Conservation (phyloP, 2,329 filamentous ascomycete species). For the Alternaria ethzedia region DNA sequence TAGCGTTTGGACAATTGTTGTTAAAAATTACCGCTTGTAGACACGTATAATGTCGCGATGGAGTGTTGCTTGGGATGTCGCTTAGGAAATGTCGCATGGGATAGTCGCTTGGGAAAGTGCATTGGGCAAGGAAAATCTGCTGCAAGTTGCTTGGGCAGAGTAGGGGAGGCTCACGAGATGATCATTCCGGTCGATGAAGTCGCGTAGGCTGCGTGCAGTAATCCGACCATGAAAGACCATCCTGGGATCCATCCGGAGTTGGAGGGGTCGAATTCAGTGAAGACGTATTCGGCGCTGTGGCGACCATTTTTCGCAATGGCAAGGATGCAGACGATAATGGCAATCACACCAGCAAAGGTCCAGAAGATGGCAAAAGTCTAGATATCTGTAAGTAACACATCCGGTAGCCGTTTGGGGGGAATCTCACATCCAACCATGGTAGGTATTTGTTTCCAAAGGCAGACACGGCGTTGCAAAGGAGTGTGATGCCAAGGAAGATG, state of each 20-base stretch:
- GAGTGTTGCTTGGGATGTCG: constrained; percentile 21
- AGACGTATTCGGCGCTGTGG: constrained; percentile 67
- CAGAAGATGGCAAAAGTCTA: constrained; percentile 75
- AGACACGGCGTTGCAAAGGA: constrained; percentile 59
- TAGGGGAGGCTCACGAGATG: constrained; percentile 65
- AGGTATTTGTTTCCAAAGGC: constrained; percentile 61
- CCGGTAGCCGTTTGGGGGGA: constrained; percentile 23
- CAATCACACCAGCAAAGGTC: constrained; percentile 74
- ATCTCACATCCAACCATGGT: constrained; percentile 69
- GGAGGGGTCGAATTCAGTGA: constrained; percentile 69
- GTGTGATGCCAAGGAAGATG: constrained; percentile 58
- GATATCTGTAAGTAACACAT: constrained; percentile 27
- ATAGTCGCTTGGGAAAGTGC: constrained; percentile 28
- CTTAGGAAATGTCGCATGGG: constrained; percentile 22
- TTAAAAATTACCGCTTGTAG: constrained; percentile 21
- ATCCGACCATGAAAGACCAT: constrained; percentile 76
- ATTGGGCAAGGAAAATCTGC: constrained; percentile 20
- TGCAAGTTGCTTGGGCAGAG: constrained; percentile 42
- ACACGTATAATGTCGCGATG: constrained; percentile 26
- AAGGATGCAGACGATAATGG: constrained; percentile 67
- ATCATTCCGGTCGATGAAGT: constrained; percentile 82
- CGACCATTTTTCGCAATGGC: constrained; percentile 73
- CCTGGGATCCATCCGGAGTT: constrained; percentile 73
- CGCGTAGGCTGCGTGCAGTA: constrained; percentile 75
- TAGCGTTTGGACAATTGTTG: constrained; percentile 27